Evolutionary conservation across 139 green algal genomes (phyloP).

Genomic region (Picochlorum sp.): DNA sequence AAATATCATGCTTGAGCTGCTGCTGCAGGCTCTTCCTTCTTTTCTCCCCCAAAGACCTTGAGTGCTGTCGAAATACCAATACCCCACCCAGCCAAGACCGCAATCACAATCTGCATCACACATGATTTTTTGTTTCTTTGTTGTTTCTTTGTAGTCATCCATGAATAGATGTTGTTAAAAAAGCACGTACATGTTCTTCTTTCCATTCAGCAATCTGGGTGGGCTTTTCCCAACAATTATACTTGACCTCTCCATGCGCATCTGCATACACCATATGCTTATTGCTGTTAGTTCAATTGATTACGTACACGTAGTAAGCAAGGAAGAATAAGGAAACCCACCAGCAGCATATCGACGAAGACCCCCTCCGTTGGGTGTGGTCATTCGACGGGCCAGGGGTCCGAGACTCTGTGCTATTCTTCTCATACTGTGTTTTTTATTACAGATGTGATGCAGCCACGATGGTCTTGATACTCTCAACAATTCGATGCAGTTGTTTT

Average conservation of each 20-base stretch:
- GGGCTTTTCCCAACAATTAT: constrained; percentile 36
- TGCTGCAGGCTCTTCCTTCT: constrained; percentile 19
- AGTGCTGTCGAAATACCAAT: constrained; percentile 35
- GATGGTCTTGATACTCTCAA: too few species aligned
- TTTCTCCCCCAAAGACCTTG: constrained; percentile 46
- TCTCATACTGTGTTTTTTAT: too few species aligned
- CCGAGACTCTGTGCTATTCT: constrained; percentile 1
- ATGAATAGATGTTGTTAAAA: too few species aligned
- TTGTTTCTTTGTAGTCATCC: too few species aligned
- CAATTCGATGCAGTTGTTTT: too few species aligned
- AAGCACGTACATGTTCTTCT: constrained; percentile 35
- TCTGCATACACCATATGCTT: constrained; percentile 18
- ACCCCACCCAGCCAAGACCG: constrained; percentile 41
- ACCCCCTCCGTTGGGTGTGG: too few species aligned
- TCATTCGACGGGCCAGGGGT: neutral
- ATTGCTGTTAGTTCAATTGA: neutral
- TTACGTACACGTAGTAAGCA: too few species aligned
- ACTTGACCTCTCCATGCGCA: constrained; percentile 42
- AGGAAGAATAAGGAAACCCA: neutral
- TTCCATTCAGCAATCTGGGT: constrained; percentile 35
- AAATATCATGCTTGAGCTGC: neutral
- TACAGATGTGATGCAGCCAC: too few species aligned
- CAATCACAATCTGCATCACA: constrained; percentile 40
- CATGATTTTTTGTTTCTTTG: too few species aligned
- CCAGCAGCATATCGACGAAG: neutral